phyloP scores from a whole-genome alignment of 1,284 basidiomycete genomes.

The Somion occarium region DNA sequence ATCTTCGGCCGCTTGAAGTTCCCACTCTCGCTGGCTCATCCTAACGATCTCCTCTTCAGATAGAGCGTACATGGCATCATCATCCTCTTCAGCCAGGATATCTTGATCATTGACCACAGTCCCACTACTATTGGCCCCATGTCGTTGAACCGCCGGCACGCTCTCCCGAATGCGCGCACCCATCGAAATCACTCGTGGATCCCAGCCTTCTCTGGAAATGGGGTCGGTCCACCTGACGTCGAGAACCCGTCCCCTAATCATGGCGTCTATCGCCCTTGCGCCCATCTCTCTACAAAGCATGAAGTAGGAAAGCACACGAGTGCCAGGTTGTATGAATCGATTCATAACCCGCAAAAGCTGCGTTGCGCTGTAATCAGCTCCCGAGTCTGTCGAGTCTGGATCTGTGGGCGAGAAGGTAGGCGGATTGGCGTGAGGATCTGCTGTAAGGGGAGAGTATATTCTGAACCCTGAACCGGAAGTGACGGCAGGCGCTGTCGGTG shows the following conservation, averaged over 20 bases:
- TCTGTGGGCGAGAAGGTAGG: conserved; percentile 8
- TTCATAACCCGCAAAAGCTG: conserved; percentile 73
- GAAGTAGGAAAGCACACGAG: conserved; percentile 67
- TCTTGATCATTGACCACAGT: conserved; percentile 29
- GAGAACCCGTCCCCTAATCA: conserved; percentile 70
- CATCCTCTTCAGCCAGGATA: conserved; percentile 18
- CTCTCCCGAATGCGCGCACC: conserved; percentile 21
- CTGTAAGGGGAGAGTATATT: conserved; percentile 50
- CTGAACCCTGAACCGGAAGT: conserved; percentile 45
- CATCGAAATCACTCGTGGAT: conserved; percentile 20
- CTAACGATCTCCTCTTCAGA: conserved; percentile 27
- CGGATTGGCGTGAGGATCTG: conserved; percentile 32
- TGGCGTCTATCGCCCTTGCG: conserved; percentile 72
- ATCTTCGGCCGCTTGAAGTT: conserved; percentile 31
- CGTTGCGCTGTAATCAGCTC: conserved; percentile 61
- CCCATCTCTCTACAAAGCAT: conserved; percentile 73
- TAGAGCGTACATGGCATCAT: conserved; percentile 29
- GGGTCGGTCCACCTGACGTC: conserved; percentile 74
- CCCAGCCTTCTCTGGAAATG: conserved; percentile 40
- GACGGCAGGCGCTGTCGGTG: conserved; percentile 34
- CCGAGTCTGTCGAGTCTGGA: conserved; percentile 21
- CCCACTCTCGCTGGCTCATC: conserved; percentile 26
- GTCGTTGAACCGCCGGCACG: conserved; percentile 24
- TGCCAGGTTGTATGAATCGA: conserved; percentile 56
- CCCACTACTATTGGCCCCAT: conserved; percentile 30